These are phyloP conservation scores for Trichoderma parareesei DNA, from an alignment of 495 filamentous ascomycete genomes.

Conservation along the genomic window DNA sequence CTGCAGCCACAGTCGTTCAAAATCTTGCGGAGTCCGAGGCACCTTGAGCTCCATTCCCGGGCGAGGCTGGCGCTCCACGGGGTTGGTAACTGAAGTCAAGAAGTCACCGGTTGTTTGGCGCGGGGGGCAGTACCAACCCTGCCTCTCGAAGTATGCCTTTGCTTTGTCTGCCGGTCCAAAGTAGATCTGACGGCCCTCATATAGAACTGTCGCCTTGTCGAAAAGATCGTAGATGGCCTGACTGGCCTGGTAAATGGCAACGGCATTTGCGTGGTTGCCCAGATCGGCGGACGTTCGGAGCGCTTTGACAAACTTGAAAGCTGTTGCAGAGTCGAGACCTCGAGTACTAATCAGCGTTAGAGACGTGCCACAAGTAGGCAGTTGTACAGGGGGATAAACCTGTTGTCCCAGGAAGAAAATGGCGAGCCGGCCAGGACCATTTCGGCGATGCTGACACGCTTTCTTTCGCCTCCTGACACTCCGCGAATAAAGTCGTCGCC, in stretches of 20 bases:
- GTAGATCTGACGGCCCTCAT: conserved; percentile 58
- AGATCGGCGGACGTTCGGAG: conserved; percentile 45
- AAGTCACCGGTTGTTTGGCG: conserved; percentile 69
- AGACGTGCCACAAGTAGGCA: not conserved
- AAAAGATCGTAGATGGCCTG: conserved; percentile 60
- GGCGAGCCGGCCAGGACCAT: conserved; percentile 38
- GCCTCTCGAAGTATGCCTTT: conserved; percentile 48
- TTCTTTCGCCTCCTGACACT: conserved; percentile 51
- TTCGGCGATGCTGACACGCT: conserved; percentile 47
- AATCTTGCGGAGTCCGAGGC: conserved; percentile 58
- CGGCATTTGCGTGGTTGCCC: conserved; percentile 42
- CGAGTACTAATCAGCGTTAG: conserved; percentile 27
- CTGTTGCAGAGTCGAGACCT: conserved; percentile 44
- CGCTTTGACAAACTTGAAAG: conserved; percentile 40
- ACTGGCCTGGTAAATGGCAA: conserved; percentile 69
- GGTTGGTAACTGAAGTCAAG: conserved; percentile 70
- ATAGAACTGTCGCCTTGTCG: conserved; percentile 54
- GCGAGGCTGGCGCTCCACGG: conserved; percentile 57
- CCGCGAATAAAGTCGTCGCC: conserved; percentile 75
- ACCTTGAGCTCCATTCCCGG: conserved; percentile 52
- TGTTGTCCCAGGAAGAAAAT: conserved; percentile 46
- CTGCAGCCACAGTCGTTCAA: conserved; percentile 38
- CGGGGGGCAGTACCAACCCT: conserved; percentile 56
- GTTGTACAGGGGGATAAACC: not conserved
- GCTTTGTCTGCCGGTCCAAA: conserved; percentile 50